Evolutionary conservation across 176 grass and related monocot species (phyloP), one percentile per base, ranked within the genome.

Genomic region (Stipa capillata): DNA sequence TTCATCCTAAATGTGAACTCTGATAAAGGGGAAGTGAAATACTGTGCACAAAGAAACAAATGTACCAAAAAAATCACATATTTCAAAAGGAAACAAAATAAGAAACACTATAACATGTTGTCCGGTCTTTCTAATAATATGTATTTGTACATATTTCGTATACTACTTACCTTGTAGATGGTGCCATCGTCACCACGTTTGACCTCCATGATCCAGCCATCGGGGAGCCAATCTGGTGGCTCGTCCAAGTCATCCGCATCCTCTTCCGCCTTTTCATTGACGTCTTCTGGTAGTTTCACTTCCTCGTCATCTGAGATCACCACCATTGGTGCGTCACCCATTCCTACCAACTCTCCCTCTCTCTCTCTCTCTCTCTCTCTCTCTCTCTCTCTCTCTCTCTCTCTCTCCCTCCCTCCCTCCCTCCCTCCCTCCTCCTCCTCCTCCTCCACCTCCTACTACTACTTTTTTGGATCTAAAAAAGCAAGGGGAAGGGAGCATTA

Each of bases 151-250:
- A 54, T 54, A 54, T 54, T 24, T 24, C 12, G 52, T 18, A 47
- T 58, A 31, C 5, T 59, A 53, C 27, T 6, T 89, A 92, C 90
- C 47, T 34, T 59, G n/a, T 80, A 84, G 14, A 47, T 32, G 14
- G 39, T 37, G 0, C 84, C 88, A 31, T 69, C 66, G 0, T 45
- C 65, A 40, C 79, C 60, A 40, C 3, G 77, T 11, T 35, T 40
- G 70, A 84, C 64, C 39, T 84, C 81, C 84, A 87, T 84, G 49
- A 77, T 76, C 89, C 81, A 87, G 8, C 89, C 89, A 64, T 91
- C 89, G 18, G 89, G 89, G 18, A 91, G 76, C 89, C 89, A 91
- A 28, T 58, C 84, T 3, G 76, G 89, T 18, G 47, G 31, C 24
- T 65, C 42, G 18, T 25, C 28, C 13, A 35, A 15, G 52, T 25